Base-by-base conservation (phyloP, 345 rosid genomes). In the Cardamine chenopodiifolia region DNA sequence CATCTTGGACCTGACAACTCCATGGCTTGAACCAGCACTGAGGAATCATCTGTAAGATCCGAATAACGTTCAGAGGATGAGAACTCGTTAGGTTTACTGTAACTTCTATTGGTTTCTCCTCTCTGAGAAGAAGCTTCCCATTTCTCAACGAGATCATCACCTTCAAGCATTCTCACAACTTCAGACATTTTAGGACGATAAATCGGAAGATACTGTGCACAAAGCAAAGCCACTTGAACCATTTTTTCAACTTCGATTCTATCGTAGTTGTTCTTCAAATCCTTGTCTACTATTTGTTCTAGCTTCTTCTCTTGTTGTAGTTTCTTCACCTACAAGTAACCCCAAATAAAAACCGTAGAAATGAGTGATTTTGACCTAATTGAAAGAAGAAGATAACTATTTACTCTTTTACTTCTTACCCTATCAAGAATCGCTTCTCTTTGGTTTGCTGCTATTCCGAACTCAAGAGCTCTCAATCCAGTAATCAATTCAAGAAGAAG, bases 81-180 rank as follows among this genome's bases (percentile, higher is more conserved):
- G 72, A 92, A 90, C 58, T 92, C 99, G 11, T 83, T 80, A 68
- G 83, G 86, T 78, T 83, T 82, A 29, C 85, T 79, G 79, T 85
- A 78, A 25, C 84, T 82, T 50, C 69, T 59, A 13, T 15, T 66
- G 29, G 74, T 66, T 23, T 78, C 81, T 70, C 90, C 86, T 80
- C 86, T 86, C 80, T 88, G 98, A 73, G 97, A 84, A 78, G 99
- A 85, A 79, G 98, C 97, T 81, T 92, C 97, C 97, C 99, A 90
- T 79, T 86, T 94, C 80, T 94, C 97, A 4, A 91, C 97, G 1
- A 94, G 88, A 23, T 96, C 98, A 70, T 95, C 97, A 1, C 99
- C 99, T 86, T 92, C 93, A 1, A 95, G 85, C 97, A 95, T 95
- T 61, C 97, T 85, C 32, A 95, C 93, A 45, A 90, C 97, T 83